Base-by-base conservation (phyloP, 345 rosid species). In the Moringa oleifera region DNA sequence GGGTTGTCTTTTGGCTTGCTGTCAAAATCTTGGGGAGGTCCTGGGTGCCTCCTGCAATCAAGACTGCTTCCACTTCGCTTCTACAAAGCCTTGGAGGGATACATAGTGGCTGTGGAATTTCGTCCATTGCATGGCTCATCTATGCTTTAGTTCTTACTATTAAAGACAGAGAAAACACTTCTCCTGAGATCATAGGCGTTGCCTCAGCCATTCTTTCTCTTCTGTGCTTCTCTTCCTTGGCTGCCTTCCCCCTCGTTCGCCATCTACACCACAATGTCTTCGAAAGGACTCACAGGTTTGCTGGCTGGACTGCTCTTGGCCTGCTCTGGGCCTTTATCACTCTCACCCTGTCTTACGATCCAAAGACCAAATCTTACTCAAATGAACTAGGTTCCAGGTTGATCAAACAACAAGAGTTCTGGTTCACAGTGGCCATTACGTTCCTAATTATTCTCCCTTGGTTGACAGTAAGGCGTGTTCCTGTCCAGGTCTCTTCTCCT, bases 251-350 rank as follows among this genome's bases (percentile, higher is more conserved):
- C 2, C 85, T 88, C 15, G 78, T 88, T 55, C 94, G 91, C 36
- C 97, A 91, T 67, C 75, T 91, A 57, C 96, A 88, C 63, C 96
- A 91, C 68, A 91, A 84, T 54, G 73, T 84, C 28, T 91, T 91
- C 12, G 94, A 91, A 70, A 73, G 96, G 46, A 54, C 68, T 61
- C 97, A 91, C 28, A 59, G 97, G 52, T 91, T 86, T 36, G 73
- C 89, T 0, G 96, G 96, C 18, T 91, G 96, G 97, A 61, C 81
- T 0, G 73, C 94, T n/a, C 74, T 91, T 18, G 74, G 61, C 21
- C 88, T 91, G 10, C 75, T 91, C 10, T 91, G 96, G 96, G 78
- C 77, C 3, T 91, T 88, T 53, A 57, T 91, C 11, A 6, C 78
- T 18, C 80, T 91, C 1, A 83, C 84, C 0, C 65, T 75, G 41